phyloP scores from a whole-genome alignment of 2,329 filamentous ascomycete species.

The Fusarium euwallaceae region DNA sequence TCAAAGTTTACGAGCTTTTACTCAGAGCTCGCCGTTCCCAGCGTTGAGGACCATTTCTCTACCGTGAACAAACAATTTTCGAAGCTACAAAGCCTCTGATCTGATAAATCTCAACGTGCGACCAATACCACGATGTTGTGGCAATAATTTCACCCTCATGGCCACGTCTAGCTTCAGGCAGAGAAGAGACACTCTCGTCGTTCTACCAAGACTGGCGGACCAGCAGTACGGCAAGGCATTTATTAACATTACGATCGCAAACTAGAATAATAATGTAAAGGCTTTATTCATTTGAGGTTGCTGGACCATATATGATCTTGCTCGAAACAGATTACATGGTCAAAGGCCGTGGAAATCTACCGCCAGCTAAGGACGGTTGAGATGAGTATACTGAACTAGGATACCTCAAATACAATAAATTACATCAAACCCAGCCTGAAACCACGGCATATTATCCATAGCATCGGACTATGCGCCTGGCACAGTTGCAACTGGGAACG shows the following conservation, averaged over 20 bases:
- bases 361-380: background rate
- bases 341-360: background rate
- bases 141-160: background rate
- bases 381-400: background rate
- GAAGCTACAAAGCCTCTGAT: background rate
- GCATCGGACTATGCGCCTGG: background rate
- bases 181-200: background rate
- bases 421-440: background rate
- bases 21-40: background rate
- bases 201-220: background rate
- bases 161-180: background rate
- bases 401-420: background rate
- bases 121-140: background rate
- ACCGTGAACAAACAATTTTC: background rate
- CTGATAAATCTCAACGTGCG: rapidly evolving
- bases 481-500: background rate
- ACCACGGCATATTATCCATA: background rate
- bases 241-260: background rate
- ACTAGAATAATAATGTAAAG: background rate
- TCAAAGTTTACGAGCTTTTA: background rate
- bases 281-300: too few relatives aligned
- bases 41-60: background rate
- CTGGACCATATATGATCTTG: background rate
- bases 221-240: background rate
- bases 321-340: background rate